phyloP scores from a whole-genome alignment of 768 basidiomycete genomes.

The Mrakia frigida region DNA sequence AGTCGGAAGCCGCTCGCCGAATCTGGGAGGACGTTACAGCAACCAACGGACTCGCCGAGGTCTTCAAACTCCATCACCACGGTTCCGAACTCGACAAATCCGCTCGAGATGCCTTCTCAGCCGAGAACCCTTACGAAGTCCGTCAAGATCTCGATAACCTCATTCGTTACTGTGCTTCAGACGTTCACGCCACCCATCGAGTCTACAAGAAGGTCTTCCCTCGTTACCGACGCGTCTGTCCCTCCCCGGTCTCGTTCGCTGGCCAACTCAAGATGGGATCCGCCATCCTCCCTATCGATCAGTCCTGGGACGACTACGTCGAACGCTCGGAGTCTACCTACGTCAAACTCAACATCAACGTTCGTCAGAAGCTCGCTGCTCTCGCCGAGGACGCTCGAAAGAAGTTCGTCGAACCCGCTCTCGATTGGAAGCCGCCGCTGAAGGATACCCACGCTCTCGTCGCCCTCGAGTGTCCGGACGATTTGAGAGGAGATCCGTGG shows the following conservation, averaged over 20 bases:
- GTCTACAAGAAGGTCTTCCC: constrained; percentile 75
- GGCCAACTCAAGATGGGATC: constrained; percentile 88
- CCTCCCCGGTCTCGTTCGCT: constrained; percentile 87
- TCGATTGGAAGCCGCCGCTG: constrained; percentile 39
- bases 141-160: constrained; percentile 63
- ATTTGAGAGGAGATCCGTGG: constrained; percentile 64
- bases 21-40: constrained; percentile 93
- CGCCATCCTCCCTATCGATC: constrained; percentile 82
- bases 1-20: constrained; percentile 49
- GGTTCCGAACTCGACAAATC: constrained; percentile 67
- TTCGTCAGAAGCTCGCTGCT: constrained; percentile 59
- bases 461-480: constrained; percentile 42
- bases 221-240: constrained; percentile 72
- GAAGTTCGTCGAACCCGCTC: constrained; percentile 38
- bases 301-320: constrained; percentile 81
- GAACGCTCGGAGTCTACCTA: constrained; percentile 71
- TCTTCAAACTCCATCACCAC: constrained; percentile 81
- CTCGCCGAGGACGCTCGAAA: constrained; percentile 59
- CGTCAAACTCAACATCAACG: constrained; percentile 59
- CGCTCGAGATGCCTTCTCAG: constrained; percentile 71
- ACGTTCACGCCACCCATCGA: constrained; percentile 76
- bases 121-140: constrained; percentile 60
- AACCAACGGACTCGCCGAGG: constrained; percentile 84
- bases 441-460: constrained; percentile 45
- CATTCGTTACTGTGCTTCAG: constrained; percentile 75